These are phyloP conservation scores for Rosa lucieae DNA, from an alignment of 306 rosid species.

Conservation along the genomic window DNA sequence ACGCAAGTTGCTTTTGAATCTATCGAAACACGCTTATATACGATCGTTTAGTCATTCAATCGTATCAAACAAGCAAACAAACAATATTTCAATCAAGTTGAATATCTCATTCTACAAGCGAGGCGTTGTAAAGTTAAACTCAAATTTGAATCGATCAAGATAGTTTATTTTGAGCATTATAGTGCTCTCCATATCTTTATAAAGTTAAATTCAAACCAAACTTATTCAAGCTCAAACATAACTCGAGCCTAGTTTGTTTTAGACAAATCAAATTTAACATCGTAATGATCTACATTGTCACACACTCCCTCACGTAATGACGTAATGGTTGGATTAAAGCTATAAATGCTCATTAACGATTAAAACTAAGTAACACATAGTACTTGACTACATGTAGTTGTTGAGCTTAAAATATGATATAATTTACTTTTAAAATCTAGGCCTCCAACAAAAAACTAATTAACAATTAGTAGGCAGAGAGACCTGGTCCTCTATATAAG, in stretches of 20 bases:
- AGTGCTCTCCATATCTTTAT: neutral
- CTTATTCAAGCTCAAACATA: no score
- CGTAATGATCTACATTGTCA: no score
- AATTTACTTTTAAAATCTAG: neutral
- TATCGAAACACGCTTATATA: neutral
- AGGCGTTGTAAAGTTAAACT: neutral
- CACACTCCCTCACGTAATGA: neutral
- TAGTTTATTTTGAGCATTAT: neutral
- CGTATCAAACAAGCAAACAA: no score
- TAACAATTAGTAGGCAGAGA: no score
- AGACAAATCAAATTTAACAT: no score
- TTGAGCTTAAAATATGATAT: neutral
- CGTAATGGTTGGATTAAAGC: neutral
- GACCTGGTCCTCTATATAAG: neutral
- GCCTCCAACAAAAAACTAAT: neutral
- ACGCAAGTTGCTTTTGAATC: neutral
- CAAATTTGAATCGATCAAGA: neutral
- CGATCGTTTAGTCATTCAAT: no score
- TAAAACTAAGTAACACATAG: no score
- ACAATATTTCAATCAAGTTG: neutral
- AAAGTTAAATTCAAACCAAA: no score
- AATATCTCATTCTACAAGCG: no score
- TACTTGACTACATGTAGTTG: neutral
- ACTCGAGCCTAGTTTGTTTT: no score
- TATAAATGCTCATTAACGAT: no score